phyloP scores from a whole-genome alignment of 2,329 filamentous ascomycete genomes.

The Fusarium foetens region DNA sequence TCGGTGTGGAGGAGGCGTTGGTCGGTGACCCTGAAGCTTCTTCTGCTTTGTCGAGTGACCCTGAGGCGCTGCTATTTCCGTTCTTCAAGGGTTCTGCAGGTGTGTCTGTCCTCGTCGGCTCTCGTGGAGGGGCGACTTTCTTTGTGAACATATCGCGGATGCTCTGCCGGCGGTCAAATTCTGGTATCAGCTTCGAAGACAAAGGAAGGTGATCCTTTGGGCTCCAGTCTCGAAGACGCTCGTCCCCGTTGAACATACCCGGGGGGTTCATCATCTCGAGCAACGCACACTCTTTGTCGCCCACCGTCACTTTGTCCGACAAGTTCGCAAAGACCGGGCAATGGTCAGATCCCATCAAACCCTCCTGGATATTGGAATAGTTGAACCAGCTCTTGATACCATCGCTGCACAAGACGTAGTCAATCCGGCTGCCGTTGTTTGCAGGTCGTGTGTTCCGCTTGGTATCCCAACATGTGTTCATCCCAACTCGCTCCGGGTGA shows the following conservation, averaged over 20 bases:
- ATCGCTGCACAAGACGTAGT: constrained; percentile 88
- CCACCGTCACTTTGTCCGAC: constrained; percentile 67
- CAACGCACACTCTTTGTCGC: constrained; percentile 63
- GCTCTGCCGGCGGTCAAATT: constrained; percentile 84
- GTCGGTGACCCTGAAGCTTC: neutral
- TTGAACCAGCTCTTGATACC: constrained; percentile 83
- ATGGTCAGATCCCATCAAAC: constrained; percentile 93
- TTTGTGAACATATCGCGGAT: constrained; percentile 92
- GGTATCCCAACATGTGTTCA: constrained; percentile 98
- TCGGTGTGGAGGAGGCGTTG: neutral
- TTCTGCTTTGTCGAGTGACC: neutral
- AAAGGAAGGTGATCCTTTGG: constrained; percentile 74
- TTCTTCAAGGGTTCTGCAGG: neutral
- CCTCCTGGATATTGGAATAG: constrained; percentile 89
- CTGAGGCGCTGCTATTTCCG: neutral
- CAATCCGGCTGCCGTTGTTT: constrained; percentile 92
- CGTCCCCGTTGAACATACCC: constrained; percentile 75
- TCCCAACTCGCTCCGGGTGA: constrained; percentile 80
- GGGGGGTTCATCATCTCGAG: constrained; percentile 81
- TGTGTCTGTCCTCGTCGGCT: neutral
- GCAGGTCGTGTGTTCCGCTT: constrained; percentile 95
- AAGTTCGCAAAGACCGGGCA: constrained; percentile 89
- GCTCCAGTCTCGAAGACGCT: constrained; percentile 73
- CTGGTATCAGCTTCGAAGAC: constrained; percentile 85
- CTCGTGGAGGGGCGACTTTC: constrained; percentile 27